Evolutionary conservation across 176 grass and related monocot species (phyloP).

Genomic region (Cocos nucifera): DNA sequence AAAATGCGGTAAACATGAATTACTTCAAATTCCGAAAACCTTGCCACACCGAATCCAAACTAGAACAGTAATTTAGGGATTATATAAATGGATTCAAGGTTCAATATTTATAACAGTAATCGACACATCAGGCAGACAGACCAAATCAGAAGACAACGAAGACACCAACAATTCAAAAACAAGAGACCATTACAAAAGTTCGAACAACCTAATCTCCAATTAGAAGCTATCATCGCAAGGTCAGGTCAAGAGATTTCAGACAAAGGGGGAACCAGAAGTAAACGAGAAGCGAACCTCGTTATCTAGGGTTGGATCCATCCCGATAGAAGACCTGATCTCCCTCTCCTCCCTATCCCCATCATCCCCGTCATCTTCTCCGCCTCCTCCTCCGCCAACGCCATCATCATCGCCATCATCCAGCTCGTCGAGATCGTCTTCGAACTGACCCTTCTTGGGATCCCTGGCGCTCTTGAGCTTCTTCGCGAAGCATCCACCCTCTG

Average conservation of each 20-base stretch:
- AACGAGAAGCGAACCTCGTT: conserved; percentile 47
- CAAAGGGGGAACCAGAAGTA: neutral
- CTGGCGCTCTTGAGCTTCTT: conserved; percentile 27
- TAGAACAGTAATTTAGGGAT: too few species aligned
- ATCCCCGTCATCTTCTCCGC: conserved; percentile 6
- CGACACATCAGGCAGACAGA: too few species aligned
- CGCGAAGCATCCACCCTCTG: conserved; percentile 61
- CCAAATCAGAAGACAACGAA: too few species aligned
- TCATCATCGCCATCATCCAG: conserved; percentile 12
- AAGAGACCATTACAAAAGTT: too few species aligned
- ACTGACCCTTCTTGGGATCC: conserved; percentile 20
- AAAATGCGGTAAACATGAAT: too few species aligned
- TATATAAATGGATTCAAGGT: too few species aligned
- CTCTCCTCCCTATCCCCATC: conserved; percentile 45
- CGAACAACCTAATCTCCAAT: neutral
- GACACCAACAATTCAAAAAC: too few species aligned
- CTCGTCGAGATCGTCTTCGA: conserved; percentile 38
- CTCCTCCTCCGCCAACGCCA: neutral
- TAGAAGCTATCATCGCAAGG: too few species aligned
- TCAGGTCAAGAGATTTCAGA: neutral
- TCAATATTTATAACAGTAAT: too few species aligned
- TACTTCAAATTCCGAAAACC: too few species aligned
- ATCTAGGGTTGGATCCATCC: conserved; percentile 89
- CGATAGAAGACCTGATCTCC: conserved; percentile 68
- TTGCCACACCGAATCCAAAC: too few species aligned